Evolutionary conservation across 2,329 filamentous ascomycete genomes (phyloP).

Genomic region (Fusarium goolgardi): DNA sequence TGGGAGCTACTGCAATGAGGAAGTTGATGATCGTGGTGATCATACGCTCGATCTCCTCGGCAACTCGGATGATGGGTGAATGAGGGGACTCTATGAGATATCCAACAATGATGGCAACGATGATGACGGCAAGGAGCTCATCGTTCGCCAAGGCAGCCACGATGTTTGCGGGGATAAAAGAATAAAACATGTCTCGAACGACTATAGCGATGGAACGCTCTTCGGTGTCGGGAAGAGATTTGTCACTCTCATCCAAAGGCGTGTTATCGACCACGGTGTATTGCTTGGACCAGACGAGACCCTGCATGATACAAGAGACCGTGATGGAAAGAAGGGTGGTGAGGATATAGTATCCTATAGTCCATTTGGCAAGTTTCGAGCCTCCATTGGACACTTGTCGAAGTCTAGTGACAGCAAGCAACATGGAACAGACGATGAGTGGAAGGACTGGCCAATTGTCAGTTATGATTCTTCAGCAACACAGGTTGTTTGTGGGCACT

Average conservation of each 20-base stretch:
- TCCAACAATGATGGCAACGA: constrained; percentile 59
- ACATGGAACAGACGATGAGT: constrained; percentile 64
- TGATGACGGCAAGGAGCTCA: constrained; percentile 59
- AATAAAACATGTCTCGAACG: constrained; percentile 61
- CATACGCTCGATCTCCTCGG: constrained; percentile 61
- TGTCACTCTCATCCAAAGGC: constrained; percentile 40
- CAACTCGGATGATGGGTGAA: constrained; percentile 56
- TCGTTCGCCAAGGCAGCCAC: constrained; percentile 60
- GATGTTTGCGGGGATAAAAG: constrained; percentile 62
- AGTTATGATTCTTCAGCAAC: neutral
- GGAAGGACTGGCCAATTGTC: constrained; percentile 56
- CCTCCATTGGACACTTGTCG: constrained; percentile 59
- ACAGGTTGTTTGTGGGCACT: constrained; percentile 28
- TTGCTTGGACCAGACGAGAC: constrained; percentile 60
- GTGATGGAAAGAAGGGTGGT: constrained; percentile 63
- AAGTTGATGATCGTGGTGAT: constrained; percentile 60
- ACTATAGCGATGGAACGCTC: constrained; percentile 56
- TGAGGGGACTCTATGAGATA: constrained; percentile 55
- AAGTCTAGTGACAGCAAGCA: constrained; percentile 62
- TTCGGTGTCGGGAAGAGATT: constrained; percentile 40
- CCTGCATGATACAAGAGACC: constrained; percentile 59
- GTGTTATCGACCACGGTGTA: constrained; percentile 54
- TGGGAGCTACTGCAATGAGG: constrained; percentile 61
- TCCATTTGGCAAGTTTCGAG: constrained; percentile 59
- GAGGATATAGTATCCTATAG: constrained; percentile 61